Evolutionary conservation across 2,329 filamentous ascomycete genomes (phyloP).

Genomic region (Paraphaeosphaeria minitans): DNA sequence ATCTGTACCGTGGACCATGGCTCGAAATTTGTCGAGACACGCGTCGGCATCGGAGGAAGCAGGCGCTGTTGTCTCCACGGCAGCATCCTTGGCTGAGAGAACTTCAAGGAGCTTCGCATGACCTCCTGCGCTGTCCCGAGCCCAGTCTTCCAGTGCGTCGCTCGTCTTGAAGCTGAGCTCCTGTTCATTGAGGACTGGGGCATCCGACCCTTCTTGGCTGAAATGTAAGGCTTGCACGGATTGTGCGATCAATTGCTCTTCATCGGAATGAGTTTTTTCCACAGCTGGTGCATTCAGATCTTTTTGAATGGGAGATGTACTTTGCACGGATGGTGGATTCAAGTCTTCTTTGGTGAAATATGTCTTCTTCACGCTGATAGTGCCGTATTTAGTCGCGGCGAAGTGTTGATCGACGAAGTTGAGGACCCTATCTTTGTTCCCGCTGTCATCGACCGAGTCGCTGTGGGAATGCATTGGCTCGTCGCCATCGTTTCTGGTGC

Average conservation of each 20-base stretch:
- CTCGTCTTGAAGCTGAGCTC: not conserved
- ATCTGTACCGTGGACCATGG: not conserved
- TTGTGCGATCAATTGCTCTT: no score
- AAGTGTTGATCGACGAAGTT: not conserved
- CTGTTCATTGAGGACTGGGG: not conserved
- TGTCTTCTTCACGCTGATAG: not conserved
- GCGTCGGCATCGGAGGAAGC: conserved; percentile 5
- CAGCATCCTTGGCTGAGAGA: not conserved
- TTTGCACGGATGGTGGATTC: not conserved
- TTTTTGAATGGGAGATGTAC: not conserved
- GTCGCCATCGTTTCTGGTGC: not conserved
- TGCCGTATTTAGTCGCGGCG: not conserved
- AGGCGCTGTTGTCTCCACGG: not conserved
- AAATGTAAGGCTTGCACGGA: no score
- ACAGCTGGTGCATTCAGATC: no score
- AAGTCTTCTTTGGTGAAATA: not conserved
- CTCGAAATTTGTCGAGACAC: conserved; percentile 17
- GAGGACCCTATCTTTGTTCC: not conserved
- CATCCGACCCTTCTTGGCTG: not conserved
- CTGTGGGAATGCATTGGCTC: not conserved
- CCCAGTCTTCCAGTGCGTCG: not conserved
- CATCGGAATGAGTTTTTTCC: no score
- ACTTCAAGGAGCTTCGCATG: not conserved
- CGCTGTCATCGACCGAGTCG: not conserved
- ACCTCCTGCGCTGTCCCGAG: not conserved